Conservation (phyloP, 2,329 filamentous ascomycete species). For the Thermothelomyces thermophilus region DNA sequence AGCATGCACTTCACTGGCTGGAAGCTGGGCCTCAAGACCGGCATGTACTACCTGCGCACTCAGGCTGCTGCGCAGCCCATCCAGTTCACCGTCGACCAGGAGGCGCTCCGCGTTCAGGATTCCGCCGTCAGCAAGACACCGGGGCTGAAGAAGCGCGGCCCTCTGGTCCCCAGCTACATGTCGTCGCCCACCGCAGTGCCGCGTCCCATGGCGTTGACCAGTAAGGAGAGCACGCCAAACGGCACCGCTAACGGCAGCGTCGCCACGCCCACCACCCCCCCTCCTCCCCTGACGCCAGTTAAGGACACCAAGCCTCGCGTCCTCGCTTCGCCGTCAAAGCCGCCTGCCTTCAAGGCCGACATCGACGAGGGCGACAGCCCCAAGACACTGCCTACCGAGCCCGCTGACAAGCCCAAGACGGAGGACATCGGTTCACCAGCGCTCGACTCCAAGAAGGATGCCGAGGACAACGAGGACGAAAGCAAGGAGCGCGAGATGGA, state of each 20-base stretch:
- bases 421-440: conserved; percentile 58
- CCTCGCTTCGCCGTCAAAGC: conserved; percentile 52
- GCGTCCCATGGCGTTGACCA: conserved; percentile 56
- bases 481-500: conserved; percentile 75
- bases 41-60: conserved; percentile 99
- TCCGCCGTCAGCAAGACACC: conserved; percentile 63
- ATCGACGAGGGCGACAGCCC: conserved; percentile 71
- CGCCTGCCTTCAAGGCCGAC: conserved; percentile 69
- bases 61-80: conserved; percentile 96
- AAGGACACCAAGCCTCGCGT: conserved; percentile 39
- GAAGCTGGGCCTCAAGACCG: conserved; percentile 98
- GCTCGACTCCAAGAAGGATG: conserved; percentile 43
- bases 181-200: conserved; percentile 58
- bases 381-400: conserved; percentile 68
- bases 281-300: conserved; percentile 45
- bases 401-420: conserved; percentile 52
- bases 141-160: conserved; percentile 62
- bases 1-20: conserved; percentile 99
- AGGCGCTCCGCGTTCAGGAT: conserved; percentile 82
- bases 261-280: conserved; percentile 63
- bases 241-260: conserved; percentile 47
- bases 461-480: conserved; percentile 65
- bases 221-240: conserved; percentile 40
- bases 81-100: conserved; percentile 98
- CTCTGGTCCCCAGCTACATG: conserved; percentile 50